Evolutionary conservation across 306 rosid genomes (phyloP).

Genomic region (Trifolium fragiferum): DNA sequence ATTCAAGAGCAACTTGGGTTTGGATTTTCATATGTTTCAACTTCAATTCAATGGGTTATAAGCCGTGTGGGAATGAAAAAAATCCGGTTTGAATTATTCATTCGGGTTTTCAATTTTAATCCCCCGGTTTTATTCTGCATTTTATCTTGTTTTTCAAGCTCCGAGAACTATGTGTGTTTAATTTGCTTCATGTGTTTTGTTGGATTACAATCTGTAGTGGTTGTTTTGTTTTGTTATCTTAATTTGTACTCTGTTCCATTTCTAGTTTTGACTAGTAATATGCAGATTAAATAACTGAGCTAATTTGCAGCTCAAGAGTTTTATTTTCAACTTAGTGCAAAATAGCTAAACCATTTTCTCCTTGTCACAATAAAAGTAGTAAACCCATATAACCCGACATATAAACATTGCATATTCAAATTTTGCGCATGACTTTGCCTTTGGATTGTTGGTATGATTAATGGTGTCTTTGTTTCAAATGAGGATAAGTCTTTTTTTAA

Average conservation of each 20-base stretch:
- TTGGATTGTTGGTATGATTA: slow-evolving; percentile 9
- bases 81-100: slow-evolving; percentile 49
- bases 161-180: slow-evolving; percentile 37
- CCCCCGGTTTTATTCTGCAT: slow-evolving; percentile 57
- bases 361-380: slow-evolving; percentile 29
- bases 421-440: slow-evolving; percentile 33
- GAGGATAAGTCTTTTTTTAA: slow-evolving; percentile 44
- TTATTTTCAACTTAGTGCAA: slow-evolving; percentile 45
- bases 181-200: slow-evolving; percentile 36
- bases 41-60: slow-evolving; percentile 53
- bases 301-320: slow-evolving; percentile 29
- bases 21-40: slow-evolving; percentile 43
- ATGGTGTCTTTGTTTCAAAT: slow-evolving; percentile 39
- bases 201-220: slow-evolving; percentile 39
- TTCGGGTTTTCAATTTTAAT: slow-evolving; percentile 52
- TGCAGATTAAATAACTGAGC: slow-evolving; percentile 28
- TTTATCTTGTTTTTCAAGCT: slow-evolving; percentile 40
- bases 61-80: slow-evolving; percentile 64
- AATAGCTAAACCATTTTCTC: slow-evolving; percentile 13
- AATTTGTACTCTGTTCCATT: slow-evolving; percentile 36
- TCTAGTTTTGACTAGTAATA: slow-evolving; percentile 39
- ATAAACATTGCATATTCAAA: slow-evolving; percentile 22
- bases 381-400: slow-evolving; percentile 36
- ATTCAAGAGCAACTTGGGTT: slow-evolving; percentile 38
- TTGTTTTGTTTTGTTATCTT: slow-evolving; percentile 17